Evolutionary conservation across 106 monocot species (phyloP).

Genomic region (Apostasia shenzhenica): DNA sequence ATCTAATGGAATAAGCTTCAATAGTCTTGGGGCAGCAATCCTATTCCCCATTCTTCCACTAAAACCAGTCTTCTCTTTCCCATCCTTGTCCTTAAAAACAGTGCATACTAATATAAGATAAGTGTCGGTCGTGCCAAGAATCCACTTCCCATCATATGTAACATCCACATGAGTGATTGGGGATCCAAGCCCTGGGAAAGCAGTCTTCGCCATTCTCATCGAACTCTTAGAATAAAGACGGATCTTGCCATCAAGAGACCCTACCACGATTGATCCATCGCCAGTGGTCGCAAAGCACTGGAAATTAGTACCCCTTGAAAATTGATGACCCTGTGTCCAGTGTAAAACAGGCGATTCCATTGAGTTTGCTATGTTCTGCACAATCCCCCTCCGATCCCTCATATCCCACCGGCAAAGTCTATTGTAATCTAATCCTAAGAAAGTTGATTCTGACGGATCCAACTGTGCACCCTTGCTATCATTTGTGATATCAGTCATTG

Average conservation of each 20-base stretch:
- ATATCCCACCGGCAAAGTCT: slow-evolving; percentile 86
- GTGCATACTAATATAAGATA: slow-evolving; percentile 82
- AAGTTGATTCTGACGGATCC: slow-evolving; percentile 72
- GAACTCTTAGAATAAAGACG: slow-evolving; percentile 78
- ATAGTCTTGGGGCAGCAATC: slow-evolving; percentile 81
- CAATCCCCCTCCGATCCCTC: slow-evolving; percentile 63
- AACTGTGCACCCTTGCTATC: slow-evolving; percentile 81
- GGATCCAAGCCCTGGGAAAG: slow-evolving; percentile 82
- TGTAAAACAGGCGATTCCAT: slow-evolving; percentile 48
- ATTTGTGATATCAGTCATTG: slow-evolving; percentile 80
- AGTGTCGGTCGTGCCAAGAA: slow-evolving; percentile 79
- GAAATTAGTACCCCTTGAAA: slow-evolving; percentile 84
- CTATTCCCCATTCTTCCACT: slow-evolving; percentile 84
- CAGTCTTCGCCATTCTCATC: slow-evolving; percentile 96
- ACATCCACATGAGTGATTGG: slow-evolving; percentile 90
- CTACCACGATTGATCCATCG: slow-evolving; percentile 84
- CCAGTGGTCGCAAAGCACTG: slow-evolving; percentile 88
- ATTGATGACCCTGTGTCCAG: slow-evolving; percentile 88
- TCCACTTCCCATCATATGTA: slow-evolving; percentile 94
- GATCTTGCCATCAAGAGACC: slow-evolving; percentile 87
- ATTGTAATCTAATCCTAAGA: slow-evolving; percentile 82
- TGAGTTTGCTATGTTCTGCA: slow-evolving; percentile 58
- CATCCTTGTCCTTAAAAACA: slow-evolving; percentile 82
- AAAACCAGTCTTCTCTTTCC: slow-evolving; percentile 89
- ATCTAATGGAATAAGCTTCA: slow-evolving; percentile 90